A percentile compares a stretch with the other conserved stretches of the same genome.
Evolutionary conservation across 371 early-diverging fungal species (phyloP).

Genomic region (Apophysomyces elegans): DNA sequence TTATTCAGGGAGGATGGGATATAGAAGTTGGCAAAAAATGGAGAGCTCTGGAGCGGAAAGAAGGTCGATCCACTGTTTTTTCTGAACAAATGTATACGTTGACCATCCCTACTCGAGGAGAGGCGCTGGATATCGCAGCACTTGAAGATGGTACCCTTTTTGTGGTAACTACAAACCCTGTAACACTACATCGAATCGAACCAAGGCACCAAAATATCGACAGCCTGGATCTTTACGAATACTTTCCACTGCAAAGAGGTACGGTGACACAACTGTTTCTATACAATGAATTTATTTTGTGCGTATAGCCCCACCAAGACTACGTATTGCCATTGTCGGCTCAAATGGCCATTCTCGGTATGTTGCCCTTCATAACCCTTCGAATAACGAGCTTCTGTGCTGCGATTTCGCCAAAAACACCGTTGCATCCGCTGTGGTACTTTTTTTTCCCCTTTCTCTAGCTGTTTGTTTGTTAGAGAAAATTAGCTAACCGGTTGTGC

Average conservation of each 20-base stretch:
- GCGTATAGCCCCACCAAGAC: conserved; percentile 57
- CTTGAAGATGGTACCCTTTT: conserved; percentile 60
- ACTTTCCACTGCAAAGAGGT: conserved; percentile 70
- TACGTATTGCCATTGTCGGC: conserved; percentile 58
- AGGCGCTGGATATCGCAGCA: conserved; percentile 68
- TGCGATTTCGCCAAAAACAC: conserved; percentile 64
- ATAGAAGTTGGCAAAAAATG: conserved; percentile 58
- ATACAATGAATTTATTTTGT: background rate
- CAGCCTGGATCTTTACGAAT: conserved; percentile 78
- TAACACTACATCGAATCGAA: conserved; percentile 69
- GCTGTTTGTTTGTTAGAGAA: no score
- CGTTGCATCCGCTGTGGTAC: conserved; percentile 56
- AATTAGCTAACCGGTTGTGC: background rate
- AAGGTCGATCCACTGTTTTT: conserved; percentile 67
- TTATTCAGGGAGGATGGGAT: conserved; percentile 63
- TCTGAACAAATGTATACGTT: conserved; percentile 76
- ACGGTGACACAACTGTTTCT: conserved; percentile 9
- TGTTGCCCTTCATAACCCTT: conserved; percentile 71
- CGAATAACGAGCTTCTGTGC: conserved; percentile 67
- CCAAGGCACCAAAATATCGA: conserved; percentile 57
- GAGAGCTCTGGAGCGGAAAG: conserved; percentile 69
- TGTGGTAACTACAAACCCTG: conserved; percentile 72
- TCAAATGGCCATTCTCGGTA: conserved; percentile 42
- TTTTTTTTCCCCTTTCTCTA: no score
- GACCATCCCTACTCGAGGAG: conserved; percentile 73